Conservation (phyloP, 768 basidiomycete species). For the Nevesoporus exiguus region DNA sequence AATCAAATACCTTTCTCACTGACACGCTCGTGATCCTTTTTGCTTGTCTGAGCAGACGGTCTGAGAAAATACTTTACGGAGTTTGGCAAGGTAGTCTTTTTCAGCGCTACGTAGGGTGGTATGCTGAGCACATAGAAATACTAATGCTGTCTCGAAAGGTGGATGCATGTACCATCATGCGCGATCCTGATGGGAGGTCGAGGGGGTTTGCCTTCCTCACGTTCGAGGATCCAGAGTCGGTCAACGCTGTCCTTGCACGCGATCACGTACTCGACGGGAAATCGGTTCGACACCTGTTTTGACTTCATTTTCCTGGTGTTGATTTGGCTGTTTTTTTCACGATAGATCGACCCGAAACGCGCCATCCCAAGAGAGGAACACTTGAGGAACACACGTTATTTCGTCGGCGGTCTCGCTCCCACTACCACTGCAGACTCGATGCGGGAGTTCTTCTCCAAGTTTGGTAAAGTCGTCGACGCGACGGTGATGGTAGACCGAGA, state of each 20-base stretch:
- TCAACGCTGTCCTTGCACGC: slow-evolving; percentile 60
- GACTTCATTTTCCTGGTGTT: not conserved
- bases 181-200: slow-evolving; percentile 70
- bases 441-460: slow-evolving; percentile 64
- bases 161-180: slow-evolving; percentile 84
- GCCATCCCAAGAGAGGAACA: slow-evolving; percentile 85
- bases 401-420: slow-evolving; percentile 73
- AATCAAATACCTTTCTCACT: slow-evolving; percentile 25
- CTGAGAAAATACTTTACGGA: slow-evolving; percentile 71
- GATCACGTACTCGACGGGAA: slow-evolving; percentile 79
- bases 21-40: slow-evolving; percentile 20
- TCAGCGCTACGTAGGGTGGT: slow-evolving; percentile 2
- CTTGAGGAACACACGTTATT: slow-evolving; percentile 70
- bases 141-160: slow-evolving; percentile 42
- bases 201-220: slow-evolving; percentile 85
- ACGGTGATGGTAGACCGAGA: slow-evolving; percentile 86
- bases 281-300: slow-evolving; percentile 43
- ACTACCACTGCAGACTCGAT: slow-evolving; percentile 68
- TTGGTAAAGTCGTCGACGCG: slow-evolving; percentile 78
- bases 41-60: slow-evolving; percentile 44
- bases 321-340: not conserved
- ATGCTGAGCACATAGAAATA: not conserved
- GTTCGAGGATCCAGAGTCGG: slow-evolving; percentile 63
- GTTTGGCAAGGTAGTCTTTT: slow-evolving; percentile 62
- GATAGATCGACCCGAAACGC: slow-evolving; percentile 83